A percentile compares a stretch with the other conserved stretches of the same genome.
Conservation (phyloP, 2,329 filamentous ascomycete species). For the Penicillium sp. region DNA sequence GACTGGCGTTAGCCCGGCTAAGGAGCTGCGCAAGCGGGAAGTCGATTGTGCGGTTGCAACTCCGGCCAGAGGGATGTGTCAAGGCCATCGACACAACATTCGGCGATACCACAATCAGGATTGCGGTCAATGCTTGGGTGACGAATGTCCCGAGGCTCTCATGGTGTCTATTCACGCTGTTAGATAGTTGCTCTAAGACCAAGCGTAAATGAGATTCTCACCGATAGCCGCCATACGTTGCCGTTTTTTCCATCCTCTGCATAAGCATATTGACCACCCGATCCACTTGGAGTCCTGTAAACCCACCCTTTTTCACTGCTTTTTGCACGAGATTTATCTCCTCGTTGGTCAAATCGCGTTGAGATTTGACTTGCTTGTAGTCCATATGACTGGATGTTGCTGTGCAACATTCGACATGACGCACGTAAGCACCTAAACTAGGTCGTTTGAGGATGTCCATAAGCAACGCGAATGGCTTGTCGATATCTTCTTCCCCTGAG, state of each 20-base stretch:
- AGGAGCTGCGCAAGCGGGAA: slow-evolving; percentile 19
- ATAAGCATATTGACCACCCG: slow-evolving; percentile 23
- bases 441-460: slow-evolving; percentile 22
- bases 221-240: background rate
- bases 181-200: background rate
- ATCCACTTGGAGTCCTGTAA: slow-evolving; percentile 4
- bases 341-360: slow-evolving; percentile 12
- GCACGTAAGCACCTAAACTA: slow-evolving; percentile 20
- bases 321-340: slow-evolving; percentile 14
- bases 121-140: slow-evolving; percentile 20
- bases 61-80: background rate
- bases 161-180: background rate
- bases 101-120: slow-evolving; percentile 25
- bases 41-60: background rate
- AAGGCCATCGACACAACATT: slow-evolving; percentile 17
- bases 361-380: background rate
- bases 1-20: slow-evolving; percentile 2
- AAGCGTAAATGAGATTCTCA: background rate
- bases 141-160: slow-evolving; percentile 6
- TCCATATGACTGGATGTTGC: background rate
- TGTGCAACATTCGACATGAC: slow-evolving; percentile 14
- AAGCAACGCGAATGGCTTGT: slow-evolving; percentile 18
- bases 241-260: slow-evolving; percentile 9
- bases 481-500: background rate
- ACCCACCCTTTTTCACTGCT: slow-evolving; percentile 16